Evolutionary conservation across 1,284 basidiomycete species (phyloP), one percentile per base, ranked within the genome.

Genomic region (Phaffia rhodozyma): DNA sequence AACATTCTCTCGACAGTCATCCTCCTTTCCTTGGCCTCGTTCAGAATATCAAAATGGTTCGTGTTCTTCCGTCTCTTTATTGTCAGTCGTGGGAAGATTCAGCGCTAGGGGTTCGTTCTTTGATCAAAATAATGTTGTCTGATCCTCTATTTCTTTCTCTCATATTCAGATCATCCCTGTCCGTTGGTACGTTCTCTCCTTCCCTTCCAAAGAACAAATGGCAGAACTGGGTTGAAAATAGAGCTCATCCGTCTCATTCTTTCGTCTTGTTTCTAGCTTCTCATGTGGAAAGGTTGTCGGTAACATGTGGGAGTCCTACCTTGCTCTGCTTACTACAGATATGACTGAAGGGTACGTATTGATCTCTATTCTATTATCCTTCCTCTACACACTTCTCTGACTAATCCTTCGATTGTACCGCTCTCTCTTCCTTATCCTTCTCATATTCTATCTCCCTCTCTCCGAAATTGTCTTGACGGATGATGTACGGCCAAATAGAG

Each of bases 261-360:
- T 89, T 66, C 89, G 90, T 67, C 87, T 88, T 62, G 85, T 91
- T 5, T 83, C 87, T 60, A 91, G 89, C 69, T 94, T 94, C 74
- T 90, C 89, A 34, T 94, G 90, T 71, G 91, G 91, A 55, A 93
- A 93, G 76, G 90, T 94, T 67, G 84, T 93, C 55, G 89, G 91
- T 61, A 90, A 94, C 79, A 88, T 93, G 69, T 94, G 91, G 91
- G 86, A 84, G 67, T 81, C 81, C 32, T 94, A 92, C 75, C 78
- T 93, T 56, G 84, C 86, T 70, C 77, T 92, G 38, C 78, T 94
- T 65, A 82, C 85, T 50, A 81, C 84, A 62, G 89, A 88, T 68
- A 81, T 84, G 73, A 84, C 81, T 68, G 91, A 96, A 80, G 91
- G 91, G 89, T 92, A 70, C 68, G 86, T 71, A 76, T 51, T 13